Base-by-base conservation (phyloP, 495 filamentous ascomycete genomes). In the Xylaria acuta region DNA sequence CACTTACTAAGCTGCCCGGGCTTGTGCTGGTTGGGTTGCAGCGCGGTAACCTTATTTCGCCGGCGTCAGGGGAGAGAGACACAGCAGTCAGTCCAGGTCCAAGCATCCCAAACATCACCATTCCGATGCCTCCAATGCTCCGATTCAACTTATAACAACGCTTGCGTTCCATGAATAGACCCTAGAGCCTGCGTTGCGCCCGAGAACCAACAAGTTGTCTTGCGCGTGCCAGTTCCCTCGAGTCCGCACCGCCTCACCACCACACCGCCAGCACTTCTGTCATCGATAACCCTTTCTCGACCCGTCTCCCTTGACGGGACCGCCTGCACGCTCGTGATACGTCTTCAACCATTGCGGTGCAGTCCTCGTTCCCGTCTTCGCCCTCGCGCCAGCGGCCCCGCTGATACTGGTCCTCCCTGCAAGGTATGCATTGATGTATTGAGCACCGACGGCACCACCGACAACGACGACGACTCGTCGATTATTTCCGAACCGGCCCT, bases 1-100 rank as follows among this genome's bases (percentile, higher is more conserved):
- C 18, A 59, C 30, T 22, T 59, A 59, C 30, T 18, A 30, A 27
- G 20, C 5, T 27, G 3, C 5, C 18, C 16, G 12, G 56, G 56
- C 32, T n/a, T 59, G 54, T 58, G 27, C 27, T 34, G 30, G 54
- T 58, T 58, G 56, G 56, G 56, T 59, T 59, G 34, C 32, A 59
- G 56, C n/a, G 32, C 34, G 56, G 56, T 59, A 59, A 38, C 56
- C 30, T 34, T 59, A 59, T 36, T 59, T 59, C 25, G 16, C 56
- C 5, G 30, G 30, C 9, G 56, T 59, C 56, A 59, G 56, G 38
- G n/a, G 47, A 51, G 47, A 51, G 47, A 11, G 18, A 49, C 5
- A n/a, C 45, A 20, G 9, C 18, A 36, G 6, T 20, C 54, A 34
- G 18, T 30, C 7, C 27, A 30, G 32, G 53, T 56, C 53, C 27